These are phyloP conservation scores for Beta corolliflora DNA, from an alignment of 179 eudicot species.

Conservation along the genomic window DNA sequence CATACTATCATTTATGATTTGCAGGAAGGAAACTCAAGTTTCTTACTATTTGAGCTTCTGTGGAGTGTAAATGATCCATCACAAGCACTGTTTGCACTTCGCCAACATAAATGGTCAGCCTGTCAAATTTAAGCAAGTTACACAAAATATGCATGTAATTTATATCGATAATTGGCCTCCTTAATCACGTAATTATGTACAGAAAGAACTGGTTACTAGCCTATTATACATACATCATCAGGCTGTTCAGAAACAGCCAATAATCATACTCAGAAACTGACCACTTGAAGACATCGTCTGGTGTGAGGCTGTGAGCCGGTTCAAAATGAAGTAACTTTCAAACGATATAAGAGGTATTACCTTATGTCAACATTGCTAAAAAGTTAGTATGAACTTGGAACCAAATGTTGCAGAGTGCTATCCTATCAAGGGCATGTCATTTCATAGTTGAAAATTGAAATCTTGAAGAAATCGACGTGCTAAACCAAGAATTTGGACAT, in stretches of 20 bases:
- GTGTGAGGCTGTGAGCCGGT: not conserved
- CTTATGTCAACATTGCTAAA: not conserved
- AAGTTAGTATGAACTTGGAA: not conserved
- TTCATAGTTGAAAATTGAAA: not conserved
- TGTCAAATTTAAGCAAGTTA: not conserved
- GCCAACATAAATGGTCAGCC: not conserved
- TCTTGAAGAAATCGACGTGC: constrained; percentile 15
- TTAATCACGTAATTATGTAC: not conserved
- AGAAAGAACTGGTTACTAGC: not conserved
- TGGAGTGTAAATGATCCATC: not conserved
- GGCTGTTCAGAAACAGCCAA: not conserved
- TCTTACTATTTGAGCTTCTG: not conserved
- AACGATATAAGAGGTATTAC: not conserved
- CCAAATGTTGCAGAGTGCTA: not conserved
- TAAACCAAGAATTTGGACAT: constrained; percentile 6
- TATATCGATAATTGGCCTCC: no score
- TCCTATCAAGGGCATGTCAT: constrained; percentile 7
- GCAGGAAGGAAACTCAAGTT: not conserved
- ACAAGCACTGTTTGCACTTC: not conserved
- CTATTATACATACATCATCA: not conserved
- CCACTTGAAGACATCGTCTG: not conserved
- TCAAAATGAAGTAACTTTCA: not conserved
- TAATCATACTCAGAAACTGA: not conserved
- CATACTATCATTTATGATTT: not conserved
- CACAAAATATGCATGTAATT: not conserved